Percentiles rank a stretch among this genome's conserved stretches.
phyloP scores from a whole-genome alignment of 495 filamentous ascomycete species.

The Talaromyces adpressus region DNA sequence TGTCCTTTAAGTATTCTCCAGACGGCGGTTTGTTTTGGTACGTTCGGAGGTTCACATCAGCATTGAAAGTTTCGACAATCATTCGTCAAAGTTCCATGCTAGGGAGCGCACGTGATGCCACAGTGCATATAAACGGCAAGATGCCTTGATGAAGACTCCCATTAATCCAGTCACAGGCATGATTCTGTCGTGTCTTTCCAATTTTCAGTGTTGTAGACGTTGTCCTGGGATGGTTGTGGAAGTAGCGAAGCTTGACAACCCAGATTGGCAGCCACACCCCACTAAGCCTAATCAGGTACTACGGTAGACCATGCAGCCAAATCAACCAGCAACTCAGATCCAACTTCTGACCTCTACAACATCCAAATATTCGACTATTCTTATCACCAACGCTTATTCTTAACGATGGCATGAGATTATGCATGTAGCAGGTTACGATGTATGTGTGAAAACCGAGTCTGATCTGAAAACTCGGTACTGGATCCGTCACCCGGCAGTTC shows the following conservation, averaged over 20 bases:
- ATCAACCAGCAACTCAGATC: not conserved
- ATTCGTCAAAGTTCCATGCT: slow-evolving; percentile 36
- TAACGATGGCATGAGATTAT: not conserved
- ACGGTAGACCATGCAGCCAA: not conserved
- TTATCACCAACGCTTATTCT: not conserved
- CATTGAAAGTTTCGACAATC: slow-evolving; percentile 31
- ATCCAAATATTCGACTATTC: not conserved
- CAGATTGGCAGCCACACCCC: not conserved
- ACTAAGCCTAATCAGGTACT: not conserved
- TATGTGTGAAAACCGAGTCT: not conserved
- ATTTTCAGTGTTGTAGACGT: not conserved
- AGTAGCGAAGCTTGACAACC: not conserved
- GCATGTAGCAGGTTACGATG: not conserved
- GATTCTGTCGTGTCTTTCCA: too few species aligned
- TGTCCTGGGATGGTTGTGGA: not conserved
- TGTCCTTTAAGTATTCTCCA: too few species aligned
- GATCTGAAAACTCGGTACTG: not conserved
- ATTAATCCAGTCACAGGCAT: too few species aligned
- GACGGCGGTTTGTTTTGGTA: too few species aligned
- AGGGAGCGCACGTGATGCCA: slow-evolving; percentile 22
- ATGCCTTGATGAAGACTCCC: slow-evolving; percentile 5
- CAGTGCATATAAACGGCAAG: slow-evolving; percentile 21
- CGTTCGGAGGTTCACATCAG: slow-evolving; percentile 21
- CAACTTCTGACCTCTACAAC: not conserved
- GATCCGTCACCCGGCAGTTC: not conserved